Base-by-base conservation (phyloP, 495 filamentous ascomycete species). In the Neurospora terricola region DNA sequence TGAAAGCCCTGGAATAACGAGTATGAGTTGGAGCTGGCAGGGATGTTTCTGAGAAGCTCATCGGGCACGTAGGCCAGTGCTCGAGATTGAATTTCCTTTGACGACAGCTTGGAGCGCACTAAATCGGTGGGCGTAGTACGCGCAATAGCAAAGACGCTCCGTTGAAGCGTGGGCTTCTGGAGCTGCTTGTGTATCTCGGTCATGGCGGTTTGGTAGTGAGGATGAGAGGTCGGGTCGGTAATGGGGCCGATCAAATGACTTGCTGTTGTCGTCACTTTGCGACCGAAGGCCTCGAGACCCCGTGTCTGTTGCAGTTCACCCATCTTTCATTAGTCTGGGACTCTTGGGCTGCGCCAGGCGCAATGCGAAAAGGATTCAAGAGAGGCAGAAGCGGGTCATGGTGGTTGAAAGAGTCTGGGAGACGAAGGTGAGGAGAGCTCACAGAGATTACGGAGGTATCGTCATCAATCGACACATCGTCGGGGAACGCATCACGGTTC, bases 1-100 rank as follows among this genome's bases (percentile, higher is more conserved):
- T 97, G 90, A 78, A 99, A 99, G 75, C 96, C 96, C 82, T 99
- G 91, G 80, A 99, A 98, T 7, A 99, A 85, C 12, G 94, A 97
- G 82, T 96, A 99, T 34, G 89, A 83, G 81, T 92, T 96, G 66
- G 89, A 89, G 75, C 90, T 88, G 74, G 96, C 93, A 76, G 96
- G 96, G 39, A 98, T 92, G 78, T 97, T 92, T 38, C 81, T 81
- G 38, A 99, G 89, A 73, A 99, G 88, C 69, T 97, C 94, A 81
- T 98, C 96, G 59, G 96, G 91, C 45, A 99, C 82, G 79, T 91
- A 95, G 27, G 93, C 90, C 59, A 98, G 83, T 42, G 96, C 96
- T 69, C 96, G 92, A 75, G 97, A 94, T 82, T 97, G 93, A 76
- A 99, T 98, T 84, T 99, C 96, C 71, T 90, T 82, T 27, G 92